These are phyloP conservation scores for Dicorynia guianensis DNA, from an alignment of 306 rosid species.

Conservation along the genomic window DNA sequence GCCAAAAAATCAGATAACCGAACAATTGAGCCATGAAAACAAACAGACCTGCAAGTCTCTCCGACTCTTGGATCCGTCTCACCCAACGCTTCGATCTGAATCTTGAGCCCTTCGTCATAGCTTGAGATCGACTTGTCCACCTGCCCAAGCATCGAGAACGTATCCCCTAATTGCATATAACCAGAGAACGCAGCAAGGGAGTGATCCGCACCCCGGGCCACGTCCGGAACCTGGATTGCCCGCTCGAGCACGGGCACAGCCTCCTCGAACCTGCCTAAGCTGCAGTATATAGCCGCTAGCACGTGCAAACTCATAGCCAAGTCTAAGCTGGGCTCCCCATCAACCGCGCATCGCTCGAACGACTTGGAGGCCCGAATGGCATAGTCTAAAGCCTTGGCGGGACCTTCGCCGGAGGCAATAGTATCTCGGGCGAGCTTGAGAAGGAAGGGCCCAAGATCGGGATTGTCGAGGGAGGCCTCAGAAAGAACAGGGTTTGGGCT, in stretches of 20 bases:
- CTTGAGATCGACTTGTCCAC: slow-evolving; percentile 80
- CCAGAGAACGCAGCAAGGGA: slow-evolving; percentile 98
- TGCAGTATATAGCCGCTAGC: slow-evolving; percentile 90
- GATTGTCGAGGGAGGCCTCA: slow-evolving; percentile 86
- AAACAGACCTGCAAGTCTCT: slow-evolving; percentile 83
- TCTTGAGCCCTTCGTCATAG: slow-evolving; percentile 89
- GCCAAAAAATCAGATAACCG: neutral
- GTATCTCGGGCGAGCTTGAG: slow-evolving; percentile 91
- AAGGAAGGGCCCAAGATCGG: slow-evolving; percentile 98
- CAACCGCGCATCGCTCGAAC: slow-evolving; percentile 85
- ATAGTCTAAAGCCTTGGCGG: slow-evolving; percentile 81
- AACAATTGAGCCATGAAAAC: neutral
- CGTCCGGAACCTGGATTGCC: slow-evolving; percentile 82
- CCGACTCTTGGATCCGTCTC: slow-evolving; percentile 97
- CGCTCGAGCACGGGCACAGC: slow-evolving; percentile 93
- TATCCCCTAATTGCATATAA: slow-evolving; percentile 93
- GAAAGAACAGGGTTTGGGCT: slow-evolving; percentile 63
- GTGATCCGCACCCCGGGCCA: slow-evolving; percentile 75
- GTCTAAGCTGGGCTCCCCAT: slow-evolving; percentile 86
- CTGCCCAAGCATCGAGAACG: slow-evolving; percentile 94
- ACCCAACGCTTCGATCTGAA: slow-evolving; percentile 93
- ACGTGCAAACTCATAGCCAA: slow-evolving; percentile 97
- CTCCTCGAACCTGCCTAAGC: slow-evolving; percentile 91
- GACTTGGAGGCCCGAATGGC: slow-evolving; percentile 90
- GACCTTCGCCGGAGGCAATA: slow-evolving; percentile 96